Base-by-base conservation (phyloP, 495 filamentous ascomycete species). In the Bacidia gigantensis region DNA sequence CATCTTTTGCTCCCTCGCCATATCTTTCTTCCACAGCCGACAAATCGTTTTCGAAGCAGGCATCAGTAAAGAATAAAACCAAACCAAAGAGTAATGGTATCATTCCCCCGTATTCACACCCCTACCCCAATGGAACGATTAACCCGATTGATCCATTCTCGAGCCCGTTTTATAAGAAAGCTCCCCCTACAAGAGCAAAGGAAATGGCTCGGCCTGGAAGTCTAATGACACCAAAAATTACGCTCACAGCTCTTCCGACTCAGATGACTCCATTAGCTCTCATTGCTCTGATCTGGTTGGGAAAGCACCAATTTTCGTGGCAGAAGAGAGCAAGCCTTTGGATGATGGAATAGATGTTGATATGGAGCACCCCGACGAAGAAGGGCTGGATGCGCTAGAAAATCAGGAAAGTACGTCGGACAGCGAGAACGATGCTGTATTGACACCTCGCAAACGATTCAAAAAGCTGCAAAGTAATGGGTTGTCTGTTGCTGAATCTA, bases 401-500 rank as follows among this genome's bases (percentile, higher is more conserved):
- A 62, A 65, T 29, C 62, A 65, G 23, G 63, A 63, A n/a, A 66
- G 65, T 14, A 52, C 64, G 22, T 51, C 49, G 26, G 64, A 67
- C 20, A 12, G 45, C 60, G 50, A 67, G 51, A 44, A 64, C 17
- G 46, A 38, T 20, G 51, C 47, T 26, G 21, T 51, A 3, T 20
- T 24, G n/a, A 59, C 52, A 18, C 58, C 55, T 40, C 26, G 55
- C 22, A 61, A 59, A 51, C 54, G 55, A 23, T 51, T 50, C 5
- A 62, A 55, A 32, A 21, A 26, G 2, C 3, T 55, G 21, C 45
- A 55, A 50, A 14, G 9, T 9, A 9, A 18, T 9, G 7, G 5
- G 5, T 44, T 17, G 17, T 5, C 14, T 5, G 5, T 44, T n/a
- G 29, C 11, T 35, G 10, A 29, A 21, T n/a, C 21, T 14, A 24